Conservation (phyloP, 768 basidiomycete genomes). For the Suillus ampliporus region DNA sequence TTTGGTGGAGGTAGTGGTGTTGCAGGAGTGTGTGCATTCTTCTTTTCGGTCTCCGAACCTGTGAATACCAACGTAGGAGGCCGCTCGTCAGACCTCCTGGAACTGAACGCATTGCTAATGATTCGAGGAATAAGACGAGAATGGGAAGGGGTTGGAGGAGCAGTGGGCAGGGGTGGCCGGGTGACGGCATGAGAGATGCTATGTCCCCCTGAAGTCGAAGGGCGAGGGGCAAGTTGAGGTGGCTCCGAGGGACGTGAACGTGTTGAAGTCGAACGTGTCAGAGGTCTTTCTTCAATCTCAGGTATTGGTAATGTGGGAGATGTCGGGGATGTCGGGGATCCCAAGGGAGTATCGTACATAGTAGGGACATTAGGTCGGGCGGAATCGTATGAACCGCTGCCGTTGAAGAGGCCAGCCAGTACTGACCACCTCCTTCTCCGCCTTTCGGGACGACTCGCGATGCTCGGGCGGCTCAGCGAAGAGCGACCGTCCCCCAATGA, state of each 20-base stretch:
- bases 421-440: slow-evolving; percentile 77
- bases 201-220: slow-evolving; percentile 42
- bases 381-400: slow-evolving; percentile 28
- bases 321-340: slow-evolving; percentile 22
- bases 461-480: slow-evolving; percentile 35
- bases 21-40: slow-evolving; percentile 38
- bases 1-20: slow-evolving; percentile 73
- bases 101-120: slow-evolving; percentile 65
- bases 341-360: slow-evolving; percentile 21
- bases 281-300: slow-evolving; percentile 23
- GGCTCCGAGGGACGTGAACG: slow-evolving; percentile 22
- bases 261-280: slow-evolving; percentile 34
- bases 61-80: slow-evolving; percentile 41
- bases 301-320: slow-evolving; percentile 24
- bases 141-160: slow-evolving; percentile 43
- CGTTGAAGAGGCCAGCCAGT: slow-evolving; percentile 53
- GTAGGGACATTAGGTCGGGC: slow-evolving; percentile 33
- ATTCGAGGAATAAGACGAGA: slow-evolving; percentile 76
- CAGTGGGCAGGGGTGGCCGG: slow-evolving; percentile 27
- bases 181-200: slow-evolving; percentile 28
- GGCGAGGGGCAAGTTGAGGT: slow-evolving; percentile 27
- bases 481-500: slow-evolving; percentile 52
- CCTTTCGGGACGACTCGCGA: slow-evolving; percentile 40
- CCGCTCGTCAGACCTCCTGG: slow-evolving; percentile 65
- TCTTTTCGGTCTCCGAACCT: slow-evolving; percentile 48